Conservation (phyloP, 257 asterid species). For the Solanum ahanhuiri region DNA sequence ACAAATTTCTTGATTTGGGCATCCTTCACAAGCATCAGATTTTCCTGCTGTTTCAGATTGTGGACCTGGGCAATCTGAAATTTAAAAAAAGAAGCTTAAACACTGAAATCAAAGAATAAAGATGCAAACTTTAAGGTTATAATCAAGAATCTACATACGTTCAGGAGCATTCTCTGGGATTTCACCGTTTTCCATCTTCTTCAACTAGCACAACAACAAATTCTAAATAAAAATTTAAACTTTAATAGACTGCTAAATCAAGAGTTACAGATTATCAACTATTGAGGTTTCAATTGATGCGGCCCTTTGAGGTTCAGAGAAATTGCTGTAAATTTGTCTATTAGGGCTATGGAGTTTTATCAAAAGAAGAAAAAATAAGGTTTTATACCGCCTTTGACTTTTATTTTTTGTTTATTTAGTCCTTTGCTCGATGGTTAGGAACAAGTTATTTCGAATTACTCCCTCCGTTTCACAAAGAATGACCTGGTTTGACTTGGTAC, state of each 20-base stretch:
- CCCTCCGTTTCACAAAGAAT: no score
- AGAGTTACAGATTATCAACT: no score
- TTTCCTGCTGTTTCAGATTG: constrained; percentile 82
- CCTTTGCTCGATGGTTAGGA: accelerated
- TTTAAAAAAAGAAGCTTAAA: neutral
- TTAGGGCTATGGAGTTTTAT: neutral
- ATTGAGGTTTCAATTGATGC: no score
- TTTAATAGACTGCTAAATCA: no score
- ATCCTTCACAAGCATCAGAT: constrained; percentile 68
- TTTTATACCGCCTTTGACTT: neutral
- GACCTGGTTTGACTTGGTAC: no score
- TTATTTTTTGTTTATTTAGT: no score
- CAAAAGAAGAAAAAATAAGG: neutral
- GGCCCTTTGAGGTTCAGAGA: neutral
- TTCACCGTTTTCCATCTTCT: constrained; percentile 30
- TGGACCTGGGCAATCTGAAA: constrained; percentile 81
- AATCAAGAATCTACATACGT: constrained; percentile 21
- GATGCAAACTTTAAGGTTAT: neutral
- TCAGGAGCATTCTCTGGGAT: constrained; percentile 61
- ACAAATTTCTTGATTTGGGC: constrained; percentile 87
- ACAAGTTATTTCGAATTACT: neutral
- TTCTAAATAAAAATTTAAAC: neutral
- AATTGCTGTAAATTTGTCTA: neutral
- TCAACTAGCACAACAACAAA: neutral
- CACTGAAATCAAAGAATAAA: neutral